phyloP scores from a whole-genome alignment of 306 rosid genomes.

The Cercis canadensis region DNA sequence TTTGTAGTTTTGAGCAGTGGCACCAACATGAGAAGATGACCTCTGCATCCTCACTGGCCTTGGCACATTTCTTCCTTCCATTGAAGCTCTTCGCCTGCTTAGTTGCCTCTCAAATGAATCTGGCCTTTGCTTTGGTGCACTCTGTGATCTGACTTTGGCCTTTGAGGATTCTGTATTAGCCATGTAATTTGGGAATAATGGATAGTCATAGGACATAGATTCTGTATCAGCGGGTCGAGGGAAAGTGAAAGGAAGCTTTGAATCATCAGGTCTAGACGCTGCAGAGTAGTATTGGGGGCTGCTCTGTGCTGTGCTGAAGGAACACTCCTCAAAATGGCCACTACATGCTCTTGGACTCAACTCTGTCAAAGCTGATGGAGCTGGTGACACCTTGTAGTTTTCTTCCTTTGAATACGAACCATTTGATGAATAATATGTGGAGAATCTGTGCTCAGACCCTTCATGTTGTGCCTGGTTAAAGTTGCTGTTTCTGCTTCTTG shows the following conservation, averaged over 20 bases:
- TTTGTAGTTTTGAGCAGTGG: conserved; percentile 63
- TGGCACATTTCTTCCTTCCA: conserved; percentile 88
- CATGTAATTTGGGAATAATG: conserved; percentile 86
- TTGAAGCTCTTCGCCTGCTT: conserved; percentile 66
- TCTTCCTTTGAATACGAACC: conserved; percentile 58
- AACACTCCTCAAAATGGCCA: conserved; percentile 75
- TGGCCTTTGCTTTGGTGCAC: conserved; percentile 91
- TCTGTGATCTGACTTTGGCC: conserved; percentile 86
- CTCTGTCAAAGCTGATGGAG: conserved; percentile 65
- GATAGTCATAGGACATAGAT: conserved; percentile 63
- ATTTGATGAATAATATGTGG: conserved; percentile 45
- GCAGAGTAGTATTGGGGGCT: conserved; percentile 79
- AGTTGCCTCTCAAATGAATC: conserved; percentile 77
- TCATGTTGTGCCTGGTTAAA: conserved; percentile 43
- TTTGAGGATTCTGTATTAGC: conserved; percentile 89
- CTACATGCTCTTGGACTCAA: conserved; percentile 74
- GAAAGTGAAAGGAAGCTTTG: conserved; percentile 63
- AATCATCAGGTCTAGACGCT: conserved; percentile 50
- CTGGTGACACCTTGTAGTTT: conserved; percentile 62
- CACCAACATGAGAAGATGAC: conserved; percentile 85
- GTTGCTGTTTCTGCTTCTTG: conserved; percentile 62
- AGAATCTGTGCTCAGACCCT: conserved; percentile 37
- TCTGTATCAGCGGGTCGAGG: conserved; percentile 67
- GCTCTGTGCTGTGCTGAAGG: conserved; percentile 64
- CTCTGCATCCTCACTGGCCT: conserved; percentile 88